Evolutionary conservation across 306 rosid species (phyloP).

Genomic region (Datisca glomerata): DNA sequence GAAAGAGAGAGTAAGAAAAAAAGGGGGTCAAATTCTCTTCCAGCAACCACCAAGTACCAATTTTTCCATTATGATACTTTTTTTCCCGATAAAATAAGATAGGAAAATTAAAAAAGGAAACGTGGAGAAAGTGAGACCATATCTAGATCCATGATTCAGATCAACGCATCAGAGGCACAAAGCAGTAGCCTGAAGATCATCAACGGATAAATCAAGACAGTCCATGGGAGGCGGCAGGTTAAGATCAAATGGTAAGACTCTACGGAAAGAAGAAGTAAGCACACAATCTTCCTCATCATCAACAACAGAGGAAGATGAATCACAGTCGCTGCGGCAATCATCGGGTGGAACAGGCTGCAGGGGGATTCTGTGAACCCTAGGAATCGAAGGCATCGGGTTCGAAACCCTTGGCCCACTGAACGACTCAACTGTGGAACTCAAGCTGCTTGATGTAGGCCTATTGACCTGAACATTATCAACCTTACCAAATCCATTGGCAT

Average conservation of each 20-base stretch:
- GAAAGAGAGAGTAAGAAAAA: not conserved
- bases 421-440: conserved; percentile 88
- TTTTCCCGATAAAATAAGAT: conserved; percentile 29
- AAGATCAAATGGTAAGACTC: conserved; percentile 54
- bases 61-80: conserved; percentile 13
- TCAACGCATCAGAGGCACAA: conserved; percentile 40
- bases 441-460: conserved; percentile 68
- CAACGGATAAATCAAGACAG: conserved; percentile 19
- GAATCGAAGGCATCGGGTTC: not conserved
- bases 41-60: conserved; percentile 17
- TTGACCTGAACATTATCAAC: conserved; percentile 36
- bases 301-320: conserved; percentile 69
- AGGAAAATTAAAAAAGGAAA: conserved; percentile 10
- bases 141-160: conserved; percentile 6
- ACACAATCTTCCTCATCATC: conserved; percentile 66
- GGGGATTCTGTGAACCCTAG: conserved; percentile 20
- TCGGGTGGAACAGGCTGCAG: conserved; percentile 31
- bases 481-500: conserved; percentile 24
- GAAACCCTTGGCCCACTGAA: conserved; percentile 72
- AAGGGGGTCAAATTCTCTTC: conserved; percentile 13
- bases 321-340: conserved; percentile 79
- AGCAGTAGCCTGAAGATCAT: conserved; percentile 48
- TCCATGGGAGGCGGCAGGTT: conserved; percentile 55
- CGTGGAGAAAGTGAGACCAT: conserved; percentile 12
- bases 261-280: conserved; percentile 52